Conservation (phyloP, 2,329 filamentous ascomycete genomes). For the Colletotrichum tropicicola region DNA sequence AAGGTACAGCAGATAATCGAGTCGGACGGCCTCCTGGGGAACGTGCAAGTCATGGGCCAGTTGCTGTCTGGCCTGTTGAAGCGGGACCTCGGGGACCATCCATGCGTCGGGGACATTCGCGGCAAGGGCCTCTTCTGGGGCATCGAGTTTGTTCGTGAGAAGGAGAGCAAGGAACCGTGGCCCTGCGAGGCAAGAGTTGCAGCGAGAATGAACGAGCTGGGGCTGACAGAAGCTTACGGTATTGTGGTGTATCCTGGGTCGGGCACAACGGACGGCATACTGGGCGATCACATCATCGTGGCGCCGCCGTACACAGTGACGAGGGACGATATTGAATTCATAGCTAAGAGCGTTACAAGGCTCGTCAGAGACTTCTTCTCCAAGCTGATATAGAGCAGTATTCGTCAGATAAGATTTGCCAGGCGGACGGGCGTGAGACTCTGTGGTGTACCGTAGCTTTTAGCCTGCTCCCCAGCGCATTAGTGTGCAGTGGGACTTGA, state of each 20-base stretch:
- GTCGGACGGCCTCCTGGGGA: slow-evolving; percentile 41
- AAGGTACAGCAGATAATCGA: slow-evolving; percentile 48
- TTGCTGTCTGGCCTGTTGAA: slow-evolving; percentile 40
- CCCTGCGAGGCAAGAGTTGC: slow-evolving; percentile 37
- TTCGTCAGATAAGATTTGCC: too few species aligned
- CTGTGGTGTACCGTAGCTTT: too few species aligned
- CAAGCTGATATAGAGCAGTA: background rate
- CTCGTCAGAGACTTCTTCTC: slow-evolving; percentile 56
- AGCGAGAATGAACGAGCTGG: slow-evolving; percentile 40
- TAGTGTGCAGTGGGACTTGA: too few species aligned
- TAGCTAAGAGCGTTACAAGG: slow-evolving; percentile 1
- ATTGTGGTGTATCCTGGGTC: slow-evolving; percentile 69
- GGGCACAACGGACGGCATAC: slow-evolving; percentile 66
- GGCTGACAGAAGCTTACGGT: slow-evolving; percentile 40
- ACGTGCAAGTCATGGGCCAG: slow-evolving; percentile 40
- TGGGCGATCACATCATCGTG: slow-evolving; percentile 75
- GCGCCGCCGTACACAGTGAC: slow-evolving; percentile 75
- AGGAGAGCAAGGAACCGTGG: slow-evolving; percentile 46
- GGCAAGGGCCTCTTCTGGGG: slow-evolving; percentile 56
- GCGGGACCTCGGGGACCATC: slow-evolving; percentile 37
- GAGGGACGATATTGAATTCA: slow-evolving; percentile 58
- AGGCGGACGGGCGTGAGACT: too few species aligned
- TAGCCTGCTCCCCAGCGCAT: too few species aligned
- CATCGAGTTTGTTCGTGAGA: slow-evolving; percentile 53
- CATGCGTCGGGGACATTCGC: slow-evolving; percentile 49